phyloP scores from a whole-genome alignment of 805 yeast species.

The Wickerhamomyces silvicola region DNA sequence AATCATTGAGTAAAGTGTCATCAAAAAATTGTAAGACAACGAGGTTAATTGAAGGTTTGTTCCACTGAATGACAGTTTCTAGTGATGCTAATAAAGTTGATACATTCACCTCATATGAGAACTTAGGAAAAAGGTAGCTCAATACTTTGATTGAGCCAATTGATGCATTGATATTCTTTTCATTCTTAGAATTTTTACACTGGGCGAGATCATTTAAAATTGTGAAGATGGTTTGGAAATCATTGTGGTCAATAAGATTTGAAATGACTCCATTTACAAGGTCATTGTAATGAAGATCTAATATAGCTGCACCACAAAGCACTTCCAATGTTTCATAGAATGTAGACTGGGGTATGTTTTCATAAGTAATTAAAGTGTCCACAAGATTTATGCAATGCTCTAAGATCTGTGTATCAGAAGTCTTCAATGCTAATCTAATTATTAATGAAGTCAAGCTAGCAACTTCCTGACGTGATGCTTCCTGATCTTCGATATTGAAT shows the following conservation, averaged over 20 bases:
- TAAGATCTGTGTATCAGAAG: slow-evolving; percentile 32
- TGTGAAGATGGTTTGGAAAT: slow-evolving; percentile 8
- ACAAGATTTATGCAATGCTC: slow-evolving; percentile 35
- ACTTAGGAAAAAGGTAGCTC: slow-evolving; percentile 24
- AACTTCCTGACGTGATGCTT: slow-evolving; percentile 25
- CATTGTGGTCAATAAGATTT: slow-evolving; percentile 23
- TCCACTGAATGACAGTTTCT: slow-evolving; percentile 26
- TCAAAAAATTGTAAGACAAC: slow-evolving; percentile 35
- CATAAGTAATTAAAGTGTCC: slow-evolving; percentile 37
- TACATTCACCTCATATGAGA: slow-evolving; percentile 23
- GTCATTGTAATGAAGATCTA: slow-evolving; percentile 29
- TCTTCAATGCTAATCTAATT: slow-evolving; percentile 32
- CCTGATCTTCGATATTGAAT: slow-evolving; percentile 25
- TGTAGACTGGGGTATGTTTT: slow-evolving; percentile 37
- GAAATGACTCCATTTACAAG: slow-evolving; percentile 33
- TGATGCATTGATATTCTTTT: slow-evolving; percentile 25
- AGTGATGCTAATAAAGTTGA: slow-evolving; percentile 28
- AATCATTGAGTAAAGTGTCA: slow-evolving; percentile 29
- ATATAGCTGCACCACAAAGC: slow-evolving; percentile 37
- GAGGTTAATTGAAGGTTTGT: slow-evolving; percentile 32
- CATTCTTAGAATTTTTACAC: slow-evolving; percentile 9
- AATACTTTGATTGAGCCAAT: slow-evolving; percentile 35
- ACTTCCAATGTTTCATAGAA: slow-evolving; percentile 34
- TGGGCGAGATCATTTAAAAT: slow-evolving; percentile 13
- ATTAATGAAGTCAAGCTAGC: slow-evolving; percentile 28